These are phyloP conservation scores for Aureobasidium subglaciale DNA, from an alignment of 2,329 filamentous ascomycete genomes.

Conservation along the genomic window DNA sequence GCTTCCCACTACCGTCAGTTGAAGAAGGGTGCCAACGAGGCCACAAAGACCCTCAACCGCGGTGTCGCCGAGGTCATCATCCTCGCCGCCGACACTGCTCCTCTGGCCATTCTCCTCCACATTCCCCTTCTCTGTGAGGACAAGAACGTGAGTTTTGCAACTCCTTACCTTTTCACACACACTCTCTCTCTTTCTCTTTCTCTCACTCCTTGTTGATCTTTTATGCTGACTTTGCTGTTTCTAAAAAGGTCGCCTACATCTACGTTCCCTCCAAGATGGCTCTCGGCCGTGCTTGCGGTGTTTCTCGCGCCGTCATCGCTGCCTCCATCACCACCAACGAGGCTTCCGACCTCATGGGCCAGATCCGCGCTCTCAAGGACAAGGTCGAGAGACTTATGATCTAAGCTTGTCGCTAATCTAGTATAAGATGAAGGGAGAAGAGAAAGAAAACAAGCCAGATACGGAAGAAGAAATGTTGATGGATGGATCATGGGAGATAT, in stretches of 20 bases:
- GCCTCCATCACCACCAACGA: conserved; percentile 87
- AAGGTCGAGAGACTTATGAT: conserved; percentile 96
- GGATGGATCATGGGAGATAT: not conserved
- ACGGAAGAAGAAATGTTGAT: not conserved
- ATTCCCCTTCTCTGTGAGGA: conserved; percentile 79
- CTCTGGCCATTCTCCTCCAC: conserved; percentile 81
- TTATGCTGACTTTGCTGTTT: too few relatives aligned
- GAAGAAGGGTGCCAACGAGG: conserved; percentile 82
- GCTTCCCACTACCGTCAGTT: conserved; percentile 54
- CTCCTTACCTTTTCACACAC: too few relatives aligned
- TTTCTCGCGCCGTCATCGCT: conserved; percentile 79
- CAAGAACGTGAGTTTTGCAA: conserved; percentile 56
- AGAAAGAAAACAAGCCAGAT: not conserved
- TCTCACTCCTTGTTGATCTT: conserved; percentile 29
- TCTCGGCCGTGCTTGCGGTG: conserved; percentile 83
- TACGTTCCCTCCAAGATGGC: conserved; percentile 63
- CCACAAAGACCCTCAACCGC: conserved; percentile 21
- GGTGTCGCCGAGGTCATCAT: conserved; percentile 86
- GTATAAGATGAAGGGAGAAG: too few relatives aligned
- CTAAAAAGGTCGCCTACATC: conserved; percentile 16
- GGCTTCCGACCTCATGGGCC: conserved; percentile 74
- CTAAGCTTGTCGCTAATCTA: too few relatives aligned
- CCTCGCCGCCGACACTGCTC: conserved; percentile 79
- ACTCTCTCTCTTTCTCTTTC: too few relatives aligned
- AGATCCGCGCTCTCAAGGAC: conserved; percentile 84